Base-by-base conservation (phyloP, 2,329 filamentous ascomycete genomes). In the Botryotinia convoluta region DNA sequence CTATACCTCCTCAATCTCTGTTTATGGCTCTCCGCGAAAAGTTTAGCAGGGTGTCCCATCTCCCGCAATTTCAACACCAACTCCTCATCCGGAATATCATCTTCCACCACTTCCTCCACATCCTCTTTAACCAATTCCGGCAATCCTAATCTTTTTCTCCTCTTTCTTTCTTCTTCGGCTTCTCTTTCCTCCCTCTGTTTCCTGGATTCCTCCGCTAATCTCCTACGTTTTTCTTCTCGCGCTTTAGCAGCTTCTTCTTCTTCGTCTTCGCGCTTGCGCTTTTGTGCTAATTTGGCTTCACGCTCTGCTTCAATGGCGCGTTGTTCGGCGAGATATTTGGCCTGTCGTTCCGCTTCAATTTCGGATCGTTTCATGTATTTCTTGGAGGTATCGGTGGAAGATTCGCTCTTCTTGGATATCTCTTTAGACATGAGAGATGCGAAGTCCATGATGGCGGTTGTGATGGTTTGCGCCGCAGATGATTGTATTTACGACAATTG, bases 371-470 rank as follows among this genome's bases (percentile, higher is more conserved):
- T 94, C 76, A 93, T 84, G 82, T 94, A 98, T 83, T 97, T 97
- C 79, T 92, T 91, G 57, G 83, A 79, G 26, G 84, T 71, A 64
- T 79, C 78, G 9, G 74, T 59, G 35, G 83, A 76, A 70, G 84
- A 77, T 60, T 83, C 84, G 82, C 93, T 93, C 77, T 91, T 87
- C 83, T 96, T 97, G 79, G 93, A 90, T 80, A 99, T 96, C 83
- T 97, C 94, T 81, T 94, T 92, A 79, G 93, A 90, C 93, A 99
- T 97, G 65, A 99, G 86, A 51, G 94, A 89, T 75, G 94, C 94
- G 85, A 99, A 99, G 83, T 99, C 95, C 96, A 99, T 99, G 77
- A 75, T 86, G 81, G 75, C 69, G 72, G 70, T 37, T 63, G 8
- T 70, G 35, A 35, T 37, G n/a, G 35, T 61, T 57, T 59, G 54